Base-by-base conservation (phyloP, 805 yeast species). In the Yarrowia porcina region DNA sequence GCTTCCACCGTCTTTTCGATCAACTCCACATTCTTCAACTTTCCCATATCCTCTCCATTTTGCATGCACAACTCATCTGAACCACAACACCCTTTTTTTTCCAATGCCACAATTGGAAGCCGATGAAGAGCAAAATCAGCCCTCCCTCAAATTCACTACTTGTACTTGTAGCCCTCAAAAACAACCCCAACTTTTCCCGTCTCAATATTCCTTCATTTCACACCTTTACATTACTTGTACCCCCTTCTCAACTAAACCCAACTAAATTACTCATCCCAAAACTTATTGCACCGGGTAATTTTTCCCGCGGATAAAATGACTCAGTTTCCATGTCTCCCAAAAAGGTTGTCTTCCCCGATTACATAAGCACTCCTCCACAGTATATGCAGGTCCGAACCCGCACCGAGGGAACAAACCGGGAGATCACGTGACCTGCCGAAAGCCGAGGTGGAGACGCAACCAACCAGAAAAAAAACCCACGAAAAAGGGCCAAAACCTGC, bases 391-490 rank as follows among this genome's bases (percentile, higher is more conserved):
- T 32, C 56, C 56, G 56, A 27, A 5, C 20, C 15, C 39, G 38
- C 57, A 21, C 57, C 57, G 57, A 49, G 57, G 57, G 57, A 17
- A 33, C 4, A 49, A 21, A 15, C 38, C 20, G 20, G 18, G 15
- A 12, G 32, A 32, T 49, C 57, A 49, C 57, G 57, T 49, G 57
- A 21, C n/a, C 57, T 23, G 42, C 57, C 57, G 57, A 49, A 49
- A 49, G 57, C 57, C 57, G 57, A 49, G 57, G 57, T 33, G 41
- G 10, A 20, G 41, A 49, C n/a, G 15, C 7, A 11, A 18, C 5
- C 9, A 4, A 5, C 25, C 10, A 10, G 6, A 18, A 3, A 11
- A 30, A 47, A 20, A 20, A 11, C 20, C 3, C n/a, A 6, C 17
- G 23, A 49, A 49, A 49, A 49, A 9, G 2, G 18, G 3, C 39